Conservation (phyloP, 345 rosid species). For the Trapa bicornis region DNA sequence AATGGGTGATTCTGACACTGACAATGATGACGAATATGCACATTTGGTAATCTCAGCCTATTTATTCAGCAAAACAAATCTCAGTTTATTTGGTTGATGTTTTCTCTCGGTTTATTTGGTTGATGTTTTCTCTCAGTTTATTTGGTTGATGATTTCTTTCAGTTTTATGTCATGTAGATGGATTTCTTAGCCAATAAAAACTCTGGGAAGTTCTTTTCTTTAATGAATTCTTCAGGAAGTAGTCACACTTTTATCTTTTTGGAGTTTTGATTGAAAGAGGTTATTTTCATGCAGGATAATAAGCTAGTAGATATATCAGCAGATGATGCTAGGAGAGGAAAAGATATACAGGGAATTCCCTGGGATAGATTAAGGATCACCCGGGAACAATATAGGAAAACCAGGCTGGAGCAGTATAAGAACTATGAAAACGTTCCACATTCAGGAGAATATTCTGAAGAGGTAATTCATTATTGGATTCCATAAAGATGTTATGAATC, state of each 20-base stretch:
- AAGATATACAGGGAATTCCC: constrained; percentile 93
- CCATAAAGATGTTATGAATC: no score
- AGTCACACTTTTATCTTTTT: neutral
- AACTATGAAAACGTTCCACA: constrained; percentile 75
- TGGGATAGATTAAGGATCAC: constrained; percentile 86
- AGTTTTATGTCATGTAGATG: neutral
- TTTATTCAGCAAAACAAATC: no score
- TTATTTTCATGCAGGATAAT: constrained; percentile 28
- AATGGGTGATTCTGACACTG: no score
- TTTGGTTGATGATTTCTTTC: neutral
- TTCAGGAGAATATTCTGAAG: constrained; percentile 3
- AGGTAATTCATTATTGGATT: neutral
- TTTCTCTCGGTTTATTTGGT: no score
- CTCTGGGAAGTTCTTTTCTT: no score
- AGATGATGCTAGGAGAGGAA: constrained; percentile 72
- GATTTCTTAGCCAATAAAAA: neutral
- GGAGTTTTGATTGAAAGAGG: neutral
- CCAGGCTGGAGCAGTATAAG: constrained; percentile 86
- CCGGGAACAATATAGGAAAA: constrained; percentile 70
- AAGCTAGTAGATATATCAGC: constrained; percentile 60
- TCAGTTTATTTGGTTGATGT: no score
- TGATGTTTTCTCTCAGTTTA: neutral
- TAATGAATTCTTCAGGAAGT: neutral
- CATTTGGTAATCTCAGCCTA: no score
- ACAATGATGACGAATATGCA: no score